A percentile compares a stretch with the other conserved stretches of the same genome.
These are phyloP conservation scores for Acer yangbiense DNA, from an alignment of 345 rosid species.

Conservation along the genomic window DNA sequence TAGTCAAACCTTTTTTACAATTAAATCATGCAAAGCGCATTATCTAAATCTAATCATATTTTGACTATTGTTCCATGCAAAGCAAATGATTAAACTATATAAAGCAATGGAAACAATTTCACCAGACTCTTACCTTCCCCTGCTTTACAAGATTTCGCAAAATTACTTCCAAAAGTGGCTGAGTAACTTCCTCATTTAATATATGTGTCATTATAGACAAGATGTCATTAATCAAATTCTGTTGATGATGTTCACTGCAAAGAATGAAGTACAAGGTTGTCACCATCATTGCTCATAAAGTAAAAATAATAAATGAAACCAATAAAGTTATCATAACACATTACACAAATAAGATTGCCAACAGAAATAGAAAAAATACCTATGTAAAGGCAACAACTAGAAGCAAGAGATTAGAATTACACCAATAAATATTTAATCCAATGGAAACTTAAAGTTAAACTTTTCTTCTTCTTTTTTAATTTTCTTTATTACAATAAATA, in stretches of 20 bases:
- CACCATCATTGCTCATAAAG: conserved; percentile 6
- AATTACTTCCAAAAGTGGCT: conserved; percentile 51
- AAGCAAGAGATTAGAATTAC: conserved; percentile 18
- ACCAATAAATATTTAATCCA: conserved; percentile 7
- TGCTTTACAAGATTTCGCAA: conserved; percentile 76
- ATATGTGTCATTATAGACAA: conserved; percentile 65
- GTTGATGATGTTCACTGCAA: conserved; percentile 61
- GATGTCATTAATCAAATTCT: conserved; percentile 57
- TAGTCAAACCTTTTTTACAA: background rate
- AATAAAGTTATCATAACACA: conserved; percentile 6
- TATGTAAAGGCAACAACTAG: background rate
- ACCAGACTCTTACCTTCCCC: conserved; percentile 48
- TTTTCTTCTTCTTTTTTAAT: conserved; percentile 9
- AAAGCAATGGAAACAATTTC: conserved; percentile 13
- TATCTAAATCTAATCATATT: background rate
- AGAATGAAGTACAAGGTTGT: conserved; percentile 18
- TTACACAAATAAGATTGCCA: background rate
- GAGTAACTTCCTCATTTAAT: conserved; percentile 68
- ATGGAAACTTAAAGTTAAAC: conserved; percentile 6
- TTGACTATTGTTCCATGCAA: conserved; percentile 6
- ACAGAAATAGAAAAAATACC: background rate
- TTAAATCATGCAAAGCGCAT: background rate
- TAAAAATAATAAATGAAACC: conserved; percentile 10
- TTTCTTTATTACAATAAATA: background rate
- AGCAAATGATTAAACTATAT: background rate